phyloP scores from a whole-genome alignment of 495 filamentous ascomycete species.

The Hypoxylon lienhwacheense region DNA sequence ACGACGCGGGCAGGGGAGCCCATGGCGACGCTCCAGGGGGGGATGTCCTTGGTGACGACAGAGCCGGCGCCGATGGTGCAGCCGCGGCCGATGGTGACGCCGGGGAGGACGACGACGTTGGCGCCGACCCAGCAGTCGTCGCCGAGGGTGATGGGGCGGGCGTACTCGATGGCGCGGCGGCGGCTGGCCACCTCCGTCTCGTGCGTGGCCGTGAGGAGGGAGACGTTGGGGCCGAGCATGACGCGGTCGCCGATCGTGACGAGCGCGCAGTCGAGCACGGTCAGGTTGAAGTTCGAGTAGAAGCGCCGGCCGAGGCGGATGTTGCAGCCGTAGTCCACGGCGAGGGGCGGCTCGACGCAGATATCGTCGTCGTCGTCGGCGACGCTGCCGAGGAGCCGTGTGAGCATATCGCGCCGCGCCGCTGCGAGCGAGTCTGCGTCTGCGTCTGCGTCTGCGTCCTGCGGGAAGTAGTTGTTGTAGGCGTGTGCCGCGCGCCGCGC shows the following conservation, averaged over 20 bases:
- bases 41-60: constrained; percentile 77
- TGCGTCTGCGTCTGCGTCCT: constrained; percentile 39
- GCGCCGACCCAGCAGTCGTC: constrained; percentile 93
- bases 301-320: constrained; percentile 55
- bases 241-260: constrained; percentile 80
- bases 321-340: constrained; percentile 61
- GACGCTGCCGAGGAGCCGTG: constrained; percentile 48
- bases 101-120: constrained; percentile 71
- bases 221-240: constrained; percentile 77
- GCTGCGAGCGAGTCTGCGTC: constrained; percentile 43
- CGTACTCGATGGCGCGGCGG: constrained; percentile 70
- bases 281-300: constrained; percentile 77
- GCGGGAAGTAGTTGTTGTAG: constrained; percentile 56
- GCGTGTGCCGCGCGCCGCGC: constrained; percentile 48
- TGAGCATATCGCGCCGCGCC: constrained; percentile 42
- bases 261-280: constrained; percentile 74
- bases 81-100: constrained; percentile 76
- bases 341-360: constrained; percentile 57
- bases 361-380: constrained; percentile 48
- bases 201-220: constrained; percentile 72
- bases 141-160: constrained; percentile 73
- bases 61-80: constrained; percentile 78
- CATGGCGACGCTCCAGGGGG: constrained; percentile 30
- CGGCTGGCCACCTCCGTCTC: constrained; percentile 77
- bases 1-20: constrained; percentile 34